phyloP scores from a whole-genome alignment of 306 rosid species.

The Castanea crenata region DNA sequence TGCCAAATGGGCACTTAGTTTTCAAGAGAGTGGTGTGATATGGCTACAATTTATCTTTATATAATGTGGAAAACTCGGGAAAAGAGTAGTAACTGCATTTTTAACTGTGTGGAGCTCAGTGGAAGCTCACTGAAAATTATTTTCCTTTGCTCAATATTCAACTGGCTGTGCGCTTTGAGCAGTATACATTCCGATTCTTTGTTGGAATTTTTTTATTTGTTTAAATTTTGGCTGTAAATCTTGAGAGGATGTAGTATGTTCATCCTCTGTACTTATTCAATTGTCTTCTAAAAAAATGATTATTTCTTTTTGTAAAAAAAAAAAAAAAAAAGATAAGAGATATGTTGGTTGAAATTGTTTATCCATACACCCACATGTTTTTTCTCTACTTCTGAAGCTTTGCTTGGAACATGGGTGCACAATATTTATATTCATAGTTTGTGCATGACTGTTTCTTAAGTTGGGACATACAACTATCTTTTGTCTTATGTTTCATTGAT shows the following conservation, averaged over 20 bases:
- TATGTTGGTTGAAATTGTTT: not conserved
- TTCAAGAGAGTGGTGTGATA: too few relatives aligned
- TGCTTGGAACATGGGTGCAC: not conserved
- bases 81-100: not conserved
- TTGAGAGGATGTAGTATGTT: not conserved
- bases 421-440: not conserved
- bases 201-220: not conserved
- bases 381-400: not conserved
- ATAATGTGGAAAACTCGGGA: not conserved
- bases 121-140: not conserved
- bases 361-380: not conserved
- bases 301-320: not conserved
- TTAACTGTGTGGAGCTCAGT: not conserved
- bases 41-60: too few relatives aligned
- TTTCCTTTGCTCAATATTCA: not conserved
- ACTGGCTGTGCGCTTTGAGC: not conserved
- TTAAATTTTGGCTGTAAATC: not conserved
- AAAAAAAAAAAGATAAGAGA: not conserved
- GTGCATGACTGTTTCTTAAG: not conserved
- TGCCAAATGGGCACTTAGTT: too few relatives aligned
- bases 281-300: not conserved
- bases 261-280: not conserved
- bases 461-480: not conserved
- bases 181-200: not conserved
- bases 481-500: not conserved